Percentiles rank a stretch among this genome's conserved stretches.
Conservation (phyloP, 306 rosid genomes). For the Astragalus glycyphyllos region DNA sequence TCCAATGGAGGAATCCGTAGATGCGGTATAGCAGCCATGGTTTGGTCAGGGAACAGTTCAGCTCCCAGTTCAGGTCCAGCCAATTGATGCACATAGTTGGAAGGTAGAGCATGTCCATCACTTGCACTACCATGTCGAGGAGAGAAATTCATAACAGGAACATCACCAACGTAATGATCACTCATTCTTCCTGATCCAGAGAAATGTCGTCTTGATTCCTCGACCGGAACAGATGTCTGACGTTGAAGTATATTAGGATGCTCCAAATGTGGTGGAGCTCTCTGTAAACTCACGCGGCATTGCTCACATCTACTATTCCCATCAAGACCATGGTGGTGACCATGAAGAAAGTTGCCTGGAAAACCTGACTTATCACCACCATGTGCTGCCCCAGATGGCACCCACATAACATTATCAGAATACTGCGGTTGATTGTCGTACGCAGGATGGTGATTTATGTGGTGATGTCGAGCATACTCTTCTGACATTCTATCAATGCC, state of each 20-base stretch:
- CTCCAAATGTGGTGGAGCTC: conserved; percentile 71
- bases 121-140: conserved; percentile 57
- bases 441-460: conserved; percentile 61
- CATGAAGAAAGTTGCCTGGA: conserved; percentile 68
- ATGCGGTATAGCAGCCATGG: conserved; percentile 60
- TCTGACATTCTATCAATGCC: conserved; percentile 77
- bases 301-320: conserved; percentile 81
- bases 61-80: conserved; percentile 69
- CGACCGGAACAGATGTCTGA: conserved; percentile 35
- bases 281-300: conserved; percentile 70
- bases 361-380: conserved; percentile 77
- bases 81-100: conserved; percentile 62
- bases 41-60: conserved; percentile 71
- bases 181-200: conserved; percentile 65
- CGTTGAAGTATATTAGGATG: conserved; percentile 54
- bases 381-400: conserved; percentile 60
- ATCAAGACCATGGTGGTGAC: conserved; percentile 62
- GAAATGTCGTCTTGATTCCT: conserved; percentile 61
- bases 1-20: conserved; percentile 62
- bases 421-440: conserved; percentile 80
- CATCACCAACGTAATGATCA: conserved; percentile 72
- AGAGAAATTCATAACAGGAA: conserved; percentile 64
- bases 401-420: conserved; percentile 77
- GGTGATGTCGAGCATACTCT: conserved; percentile 68
- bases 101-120: conserved; percentile 58